Base-by-base conservation (phyloP, 139 green algal genomes). In the Trebouxia sp. region DNA sequence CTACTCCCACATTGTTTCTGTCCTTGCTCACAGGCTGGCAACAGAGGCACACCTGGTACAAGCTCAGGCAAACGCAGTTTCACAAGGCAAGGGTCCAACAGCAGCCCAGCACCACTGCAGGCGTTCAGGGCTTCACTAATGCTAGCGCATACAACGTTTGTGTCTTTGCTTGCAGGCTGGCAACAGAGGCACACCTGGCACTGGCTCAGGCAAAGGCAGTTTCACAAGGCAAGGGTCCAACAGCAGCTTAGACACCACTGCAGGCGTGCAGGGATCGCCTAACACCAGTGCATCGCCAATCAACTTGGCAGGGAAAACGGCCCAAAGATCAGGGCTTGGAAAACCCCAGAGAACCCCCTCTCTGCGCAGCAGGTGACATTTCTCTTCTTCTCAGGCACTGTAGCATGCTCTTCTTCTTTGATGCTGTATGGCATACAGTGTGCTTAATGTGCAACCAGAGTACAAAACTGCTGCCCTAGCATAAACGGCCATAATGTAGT, bases 191-290 rank as follows among this genome's bases (percentile, higher is more conserved):
- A n/a, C 55, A 22, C 37, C 62, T 72, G 20, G 62, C 35, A n/a
- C 14, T 17, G 47, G 14, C 47, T 53, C 47, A 53, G 47, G 14
- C n/a, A n/a, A n/a, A n/a, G 32, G 32, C 35, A 43, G 62, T 17
- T 72, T 43, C 15, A 41, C n/a, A 30, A 45, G 62, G 35, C 62
- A 72, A 28, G 62, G 62, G 12, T 45, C 32, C 11, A 72, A 35
- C 62, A 72, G 62, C 32, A 72, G 62, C 35, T 35, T 45, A 9
- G 62, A 72, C 32, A 72, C 62, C 32, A 72, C 62, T 72, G 62
- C 62, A 45, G 62, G 32, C 1, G 62, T 72, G 9, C 62, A 72
- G 15, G 62, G 62, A 24, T 72, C 62, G 32, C 62, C 35, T 6
- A 24, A 35, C 12, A 45, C 35, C 9, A 45, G 62, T 15, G 62